These are phyloP conservation scores for Coemansia sp. DNA, from an alignment of 192 early-diverging fungal genomes.

Conservation along the genomic window DNA sequence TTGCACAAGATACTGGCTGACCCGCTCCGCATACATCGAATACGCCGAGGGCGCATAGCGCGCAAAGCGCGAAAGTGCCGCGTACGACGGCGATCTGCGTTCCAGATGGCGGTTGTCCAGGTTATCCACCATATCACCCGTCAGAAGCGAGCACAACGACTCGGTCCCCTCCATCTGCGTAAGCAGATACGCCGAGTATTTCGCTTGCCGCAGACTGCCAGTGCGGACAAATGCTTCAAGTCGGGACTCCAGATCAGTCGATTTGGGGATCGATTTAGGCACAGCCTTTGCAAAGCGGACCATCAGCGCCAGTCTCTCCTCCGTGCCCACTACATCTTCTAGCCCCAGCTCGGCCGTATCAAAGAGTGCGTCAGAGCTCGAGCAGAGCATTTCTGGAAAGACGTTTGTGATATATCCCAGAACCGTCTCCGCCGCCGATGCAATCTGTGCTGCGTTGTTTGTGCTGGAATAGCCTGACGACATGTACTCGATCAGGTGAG, in stretches of 20 bases:
- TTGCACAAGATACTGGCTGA: slow-evolving; percentile 64
- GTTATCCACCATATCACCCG: slow-evolving; percentile 46
- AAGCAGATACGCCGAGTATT: slow-evolving; percentile 70
- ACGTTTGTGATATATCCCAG: slow-evolving; percentile 33
- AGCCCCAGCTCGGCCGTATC: slow-evolving; percentile 28
- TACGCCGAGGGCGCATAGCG: slow-evolving; percentile 59
- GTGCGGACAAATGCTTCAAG: slow-evolving; percentile 54
- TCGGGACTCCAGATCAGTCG: slow-evolving; percentile 34
- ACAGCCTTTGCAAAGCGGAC: slow-evolving; percentile 71
- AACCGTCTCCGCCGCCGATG: slow-evolving; percentile 22
- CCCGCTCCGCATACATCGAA: slow-evolving; percentile 52
- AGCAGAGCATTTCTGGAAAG: slow-evolving; percentile 45
- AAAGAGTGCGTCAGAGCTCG: slow-evolving; percentile 36
- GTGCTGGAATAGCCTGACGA: slow-evolving; percentile 24
- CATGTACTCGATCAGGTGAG: slow-evolving; percentile 61
- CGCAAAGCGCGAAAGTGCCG: slow-evolving; percentile 64
- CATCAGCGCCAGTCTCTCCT: slow-evolving; percentile 54
- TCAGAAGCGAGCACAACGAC: slow-evolving; percentile 53
- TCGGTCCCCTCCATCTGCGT: slow-evolving; percentile 58
- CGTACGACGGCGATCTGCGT: slow-evolving; percentile 43
- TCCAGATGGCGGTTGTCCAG: slow-evolving; percentile 31
- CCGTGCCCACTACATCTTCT: slow-evolving; percentile 6
- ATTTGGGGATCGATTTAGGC: slow-evolving; percentile 53
- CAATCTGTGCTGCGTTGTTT: slow-evolving; percentile 7
- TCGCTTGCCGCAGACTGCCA: slow-evolving; percentile 66